Evolutionary conservation across 1,284 basidiomycete species (phyloP), one percentile per base, ranked within the genome.

Genomic region (Ceratobasidium sp.): DNA sequence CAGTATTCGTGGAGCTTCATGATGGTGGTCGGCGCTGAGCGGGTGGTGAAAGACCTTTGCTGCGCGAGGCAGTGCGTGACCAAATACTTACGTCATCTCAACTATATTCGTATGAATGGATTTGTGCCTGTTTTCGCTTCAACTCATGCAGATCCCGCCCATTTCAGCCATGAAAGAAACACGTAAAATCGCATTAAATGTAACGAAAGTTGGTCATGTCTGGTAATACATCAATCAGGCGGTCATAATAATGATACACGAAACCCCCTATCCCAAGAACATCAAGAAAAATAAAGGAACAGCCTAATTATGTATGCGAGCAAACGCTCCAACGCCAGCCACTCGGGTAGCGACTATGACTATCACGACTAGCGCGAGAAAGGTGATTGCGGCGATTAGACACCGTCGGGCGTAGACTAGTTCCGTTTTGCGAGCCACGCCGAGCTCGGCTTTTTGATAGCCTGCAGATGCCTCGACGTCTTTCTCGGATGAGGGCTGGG

Each of bases 1-100:
- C 80, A 80, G 57, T 80, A 80, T 55, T 80, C 80, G 73, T 80
- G 80, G 23, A 65, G 23, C 68, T 73, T 79, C 69, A 77, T 77
- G 69, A 73, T 79, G 65, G 60, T 77, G 69, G 76, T 54, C 18
- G 57, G 46, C 64, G 73, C 50, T 66, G 62, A 20, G 48, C 48
- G 23, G 41, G n/a, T 27, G 41, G 12, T n/a, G 30, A 30, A 30
- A 5, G 30, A 10, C 44, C 30, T 50, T 66, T 75, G 60, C 73
- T 75, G 73, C 73, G 73, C 60, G 62, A 66, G 62, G 73, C 73
- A 16, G 62, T 75, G 73, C 50, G 23, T 60, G 48, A 16, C 18
- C 27, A 6, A 75, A 46, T 44, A 60, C 33, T 75, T 75, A 75
- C 44, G 44, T 67, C 65, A 67, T 14, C 23, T 18, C 1, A 14